Evolutionary conservation across 768 basidiomycete genomes (phyloP), one percentile per base, ranked within the genome.

Genomic region (Hortiboletus flavorubellus): DNA sequence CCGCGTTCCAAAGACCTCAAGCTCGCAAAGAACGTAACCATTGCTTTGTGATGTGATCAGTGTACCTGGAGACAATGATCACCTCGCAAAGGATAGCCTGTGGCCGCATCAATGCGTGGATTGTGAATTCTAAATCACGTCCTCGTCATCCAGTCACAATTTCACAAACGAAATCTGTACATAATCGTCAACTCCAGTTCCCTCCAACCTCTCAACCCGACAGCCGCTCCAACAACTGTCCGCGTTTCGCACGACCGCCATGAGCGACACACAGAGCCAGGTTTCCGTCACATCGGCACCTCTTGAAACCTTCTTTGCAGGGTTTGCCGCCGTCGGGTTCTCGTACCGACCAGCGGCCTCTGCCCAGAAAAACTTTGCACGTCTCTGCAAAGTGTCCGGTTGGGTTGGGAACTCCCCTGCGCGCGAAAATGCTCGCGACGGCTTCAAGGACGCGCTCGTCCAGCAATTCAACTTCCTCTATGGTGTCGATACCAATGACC

Each of bases 381-480:
- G 39, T 48, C 53, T 67, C 6, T 59, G 59, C 55, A 44, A 38
- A 8, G 16, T 10, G 1, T 52, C 50, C 1, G 38, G 42, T 12
- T 68, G 61, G 61, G 14, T 10, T 2, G 34, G 12, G 3, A 40
- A 53, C 18, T 44, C 46, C 0, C 1, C 46, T 1, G 53, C 54
- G 6, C 49, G 53, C 8, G 1, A n/a, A 7, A 2, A 42, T 2
- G 58, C 64, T 0, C 52, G 46, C 8, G 2, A 12, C 4, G 44
- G 26, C 12, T 67, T 64, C 61, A 47, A 59, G 2, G 59, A 61
- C 21, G 66, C 68, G 7, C 62, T 68, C 37, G 58, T 66, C 1
- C 47, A 67, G 34, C 44, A 68, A 33, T 68, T 70, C 46, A 68
- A 70, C 43, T 46, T 51, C 14, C 26, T 60, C 31, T 68, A 58